These are phyloP conservation scores for Physcomitrium patens DNA, from an alignment of 225 moss, liverwort and hornwort species.

Conservation along the genomic window DNA sequence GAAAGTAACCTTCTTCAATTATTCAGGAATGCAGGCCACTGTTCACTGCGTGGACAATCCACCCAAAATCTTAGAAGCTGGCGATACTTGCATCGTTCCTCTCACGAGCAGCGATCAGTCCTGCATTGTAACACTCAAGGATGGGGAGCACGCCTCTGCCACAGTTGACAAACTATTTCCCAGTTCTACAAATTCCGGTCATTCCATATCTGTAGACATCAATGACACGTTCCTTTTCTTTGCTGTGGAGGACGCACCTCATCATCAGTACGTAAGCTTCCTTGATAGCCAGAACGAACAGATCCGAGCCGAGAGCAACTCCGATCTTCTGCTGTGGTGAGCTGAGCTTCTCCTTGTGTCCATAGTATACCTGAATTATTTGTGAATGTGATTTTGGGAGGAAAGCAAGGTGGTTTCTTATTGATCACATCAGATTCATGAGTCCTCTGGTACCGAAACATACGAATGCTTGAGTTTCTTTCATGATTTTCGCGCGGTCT, in stretches of 20 bases:
- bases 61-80: conserved; percentile 37
- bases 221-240: conserved; percentile 60
- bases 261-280: conserved; percentile 58
- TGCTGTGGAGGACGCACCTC: conserved; percentile 51
- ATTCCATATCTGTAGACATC: conserved; percentile 61
- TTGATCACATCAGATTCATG: no score
- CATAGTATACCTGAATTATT: background rate
- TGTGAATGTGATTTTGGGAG: background rate
- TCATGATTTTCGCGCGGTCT: no score
- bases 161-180: conserved; percentile 53
- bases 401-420: background rate
- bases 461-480: background rate
- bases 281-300: conserved; percentile 34
- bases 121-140: conserved; percentile 49
- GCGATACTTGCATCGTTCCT: conserved; percentile 43
- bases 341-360: background rate
- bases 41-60: conserved; percentile 51
- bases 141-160: conserved; percentile 50
- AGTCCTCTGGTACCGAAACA: background rate
- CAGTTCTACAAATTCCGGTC: conserved; percentile 33
- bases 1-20: conserved; percentile 50
- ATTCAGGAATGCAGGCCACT: conserved; percentile 55
- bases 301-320: conserved; percentile 20
- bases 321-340: conserved; percentile 38
- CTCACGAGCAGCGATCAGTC: conserved; percentile 47